Percentiles rank a stretch among this genome's conserved stretches.
Evolutionary conservation across 2,329 filamentous ascomycete genomes (phyloP).

Genomic region (Xylariaceae sp.): DNA sequence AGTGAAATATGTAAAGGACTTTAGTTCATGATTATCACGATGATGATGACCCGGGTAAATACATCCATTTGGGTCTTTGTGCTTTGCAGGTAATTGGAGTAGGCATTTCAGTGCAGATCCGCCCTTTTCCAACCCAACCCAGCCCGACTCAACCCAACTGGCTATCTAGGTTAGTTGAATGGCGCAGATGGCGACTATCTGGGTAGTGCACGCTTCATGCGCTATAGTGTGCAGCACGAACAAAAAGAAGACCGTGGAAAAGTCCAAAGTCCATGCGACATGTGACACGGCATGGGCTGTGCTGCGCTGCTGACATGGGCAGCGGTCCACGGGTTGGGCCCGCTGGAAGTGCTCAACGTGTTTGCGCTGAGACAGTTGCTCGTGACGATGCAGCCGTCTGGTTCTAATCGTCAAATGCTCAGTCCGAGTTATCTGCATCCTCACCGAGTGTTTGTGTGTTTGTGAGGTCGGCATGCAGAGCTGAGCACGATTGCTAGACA

Average conservation of each 20-base stretch:
- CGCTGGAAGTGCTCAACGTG: background rate
- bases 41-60: no score
- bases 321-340: constrained; percentile 9
- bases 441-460: no score
- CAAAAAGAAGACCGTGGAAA: background rate
- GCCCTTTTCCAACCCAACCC: no score
- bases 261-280: background rate
- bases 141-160: background rate
- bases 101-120: no score
- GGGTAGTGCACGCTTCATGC: no score
- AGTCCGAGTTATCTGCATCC: background rate
- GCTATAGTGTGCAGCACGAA: background rate
- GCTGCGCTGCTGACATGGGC: constrained; percentile 2
- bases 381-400: constrained; percentile 9
- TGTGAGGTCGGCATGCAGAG: constrained; percentile 2
- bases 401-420: background rate
- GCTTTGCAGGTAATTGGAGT: background rate
- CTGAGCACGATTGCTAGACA: background rate
- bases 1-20: no score
- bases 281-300: background rate
- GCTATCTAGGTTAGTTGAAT: background rate
- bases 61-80: background rate
- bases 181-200: background rate
- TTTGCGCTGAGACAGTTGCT: constrained; percentile 13
- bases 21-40: no score